A percentile compares a stretch with the other conserved stretches of the same genome.
These are phyloP conservation scores for Triangularia setosa DNA, from an alignment of 2,329 filamentous ascomycete genomes.

Conservation along the genomic window DNA sequence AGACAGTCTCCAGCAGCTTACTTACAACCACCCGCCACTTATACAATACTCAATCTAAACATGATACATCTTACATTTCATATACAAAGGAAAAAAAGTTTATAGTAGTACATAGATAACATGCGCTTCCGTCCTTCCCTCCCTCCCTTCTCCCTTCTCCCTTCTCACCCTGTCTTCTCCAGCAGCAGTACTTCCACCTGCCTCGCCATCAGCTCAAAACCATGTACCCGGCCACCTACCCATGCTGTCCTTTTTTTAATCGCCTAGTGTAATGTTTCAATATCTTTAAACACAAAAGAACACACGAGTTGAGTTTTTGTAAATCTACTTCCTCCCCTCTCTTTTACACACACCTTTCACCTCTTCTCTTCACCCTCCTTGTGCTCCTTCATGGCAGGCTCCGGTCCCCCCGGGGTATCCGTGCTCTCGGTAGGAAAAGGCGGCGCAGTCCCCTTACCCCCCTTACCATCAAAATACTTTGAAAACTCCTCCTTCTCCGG, in stretches of 20 bases:
- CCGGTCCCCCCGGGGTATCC: slow-evolving; percentile 32
- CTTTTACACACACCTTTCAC: not conserved
- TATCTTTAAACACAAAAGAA: not conserved
- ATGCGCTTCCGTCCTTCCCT: not conserved
- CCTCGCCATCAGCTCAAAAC: too few relatives aligned
- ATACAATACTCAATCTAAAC: not conserved
- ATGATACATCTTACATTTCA: not conserved
- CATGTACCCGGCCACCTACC: not conserved
- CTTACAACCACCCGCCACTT: not conserved
- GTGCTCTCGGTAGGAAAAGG: slow-evolving; percentile 48
- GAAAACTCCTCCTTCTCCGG: slow-evolving; percentile 83
- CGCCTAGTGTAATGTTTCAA: not conserved
- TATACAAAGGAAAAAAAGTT: not conserved
- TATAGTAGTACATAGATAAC: not conserved
- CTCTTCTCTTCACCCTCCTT: slow-evolving; percentile 8
- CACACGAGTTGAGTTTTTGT: not conserved
- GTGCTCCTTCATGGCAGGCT: slow-evolving; percentile 23
- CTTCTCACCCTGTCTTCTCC: too few relatives aligned
- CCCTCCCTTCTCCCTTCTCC: not conserved
- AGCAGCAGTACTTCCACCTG: too few relatives aligned
- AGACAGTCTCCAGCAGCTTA: too few relatives aligned
- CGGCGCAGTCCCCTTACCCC: slow-evolving; percentile 48
- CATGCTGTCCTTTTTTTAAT: not conserved
- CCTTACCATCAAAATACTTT: slow-evolving; percentile 79
- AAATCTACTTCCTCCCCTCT: not conserved